Conservation (phyloP, 179 eudicot genomes). For the Beta corolliflora region DNA sequence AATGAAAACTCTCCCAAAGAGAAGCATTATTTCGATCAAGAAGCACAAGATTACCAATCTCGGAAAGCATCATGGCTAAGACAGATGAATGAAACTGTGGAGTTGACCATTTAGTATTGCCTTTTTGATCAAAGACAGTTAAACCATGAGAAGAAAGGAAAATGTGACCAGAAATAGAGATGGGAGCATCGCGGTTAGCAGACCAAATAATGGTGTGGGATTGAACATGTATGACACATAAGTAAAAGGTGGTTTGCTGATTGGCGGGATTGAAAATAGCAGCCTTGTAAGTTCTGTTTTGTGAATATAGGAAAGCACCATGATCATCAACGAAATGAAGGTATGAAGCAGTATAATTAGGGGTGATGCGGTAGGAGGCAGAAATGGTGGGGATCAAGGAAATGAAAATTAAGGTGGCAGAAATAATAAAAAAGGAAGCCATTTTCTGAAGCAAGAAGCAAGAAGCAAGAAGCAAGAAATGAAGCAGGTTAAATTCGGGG, state of each 20-base stretch:
- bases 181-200: slow-evolving; percentile 65
- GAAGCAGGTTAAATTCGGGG: no score
- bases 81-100: slow-evolving; percentile 45
- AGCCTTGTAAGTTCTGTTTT: slow-evolving; percentile 57
- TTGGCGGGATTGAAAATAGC: slow-evolving; percentile 52
- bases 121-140: slow-evolving; percentile 42
- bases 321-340: slow-evolving; percentile 45
- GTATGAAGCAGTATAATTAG: slow-evolving; percentile 61
- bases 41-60: slow-evolving; percentile 64
- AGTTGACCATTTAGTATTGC: slow-evolving; percentile 60
- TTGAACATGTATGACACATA: slow-evolving; percentile 60
- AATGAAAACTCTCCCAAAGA: slow-evolving; percentile 66
- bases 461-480: no score
- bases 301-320: slow-evolving; percentile 58
- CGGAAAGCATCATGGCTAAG: slow-evolving; percentile 46
- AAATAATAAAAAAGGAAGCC: slow-evolving; percentile 34
- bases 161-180: slow-evolving; percentile 57
- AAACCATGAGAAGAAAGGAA: slow-evolving; percentile 50
- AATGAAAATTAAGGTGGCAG: slow-evolving; percentile 19
- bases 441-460: slow-evolving; percentile 26
- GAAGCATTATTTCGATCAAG: slow-evolving; percentile 49
- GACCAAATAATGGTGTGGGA: slow-evolving; percentile 70
- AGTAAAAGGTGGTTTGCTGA: slow-evolving; percentile 50
- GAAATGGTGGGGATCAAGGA: slow-evolving; percentile 24
- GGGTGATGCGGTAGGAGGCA: slow-evolving; percentile 38